These are phyloP conservation scores for Rachicladosporium sp. DNA, from an alignment of 2,329 filamentous ascomycete genomes.

Conservation along the genomic window DNA sequence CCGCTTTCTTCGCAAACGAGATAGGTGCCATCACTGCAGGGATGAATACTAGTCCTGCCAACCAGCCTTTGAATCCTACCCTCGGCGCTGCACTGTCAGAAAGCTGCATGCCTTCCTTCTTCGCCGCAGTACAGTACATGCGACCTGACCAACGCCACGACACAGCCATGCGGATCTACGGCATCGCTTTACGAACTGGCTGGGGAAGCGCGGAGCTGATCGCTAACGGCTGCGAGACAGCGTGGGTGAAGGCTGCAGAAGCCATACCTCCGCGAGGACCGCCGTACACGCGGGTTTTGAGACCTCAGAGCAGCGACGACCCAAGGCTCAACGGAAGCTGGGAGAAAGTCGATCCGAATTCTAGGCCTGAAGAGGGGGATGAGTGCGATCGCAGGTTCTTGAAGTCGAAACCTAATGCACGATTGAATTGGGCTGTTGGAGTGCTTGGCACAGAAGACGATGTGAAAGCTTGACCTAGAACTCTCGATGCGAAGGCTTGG, in stretches of 20 bases:
- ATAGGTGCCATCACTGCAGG: constrained; percentile 75
- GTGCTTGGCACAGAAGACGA: constrained; percentile 68
- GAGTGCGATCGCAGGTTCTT: constrained; percentile 40
- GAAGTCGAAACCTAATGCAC: constrained; percentile 49
- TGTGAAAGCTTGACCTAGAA: constrained; percentile 26
- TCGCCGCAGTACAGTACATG: constrained; percentile 70
- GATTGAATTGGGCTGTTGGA: constrained; percentile 65
- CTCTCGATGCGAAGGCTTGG: no score
- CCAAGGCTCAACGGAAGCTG: constrained; percentile 21
- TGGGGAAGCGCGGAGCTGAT: constrained; percentile 78
- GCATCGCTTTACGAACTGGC: constrained; percentile 68
- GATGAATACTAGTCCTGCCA: constrained; percentile 36
- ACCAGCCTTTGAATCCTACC: constrained; percentile 56
- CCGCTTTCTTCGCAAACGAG: constrained; percentile 56
- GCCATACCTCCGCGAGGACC: constrained; percentile 55
- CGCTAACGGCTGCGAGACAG: constrained; percentile 69
- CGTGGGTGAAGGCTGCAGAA: constrained; percentile 65
- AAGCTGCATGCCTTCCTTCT: constrained; percentile 69
- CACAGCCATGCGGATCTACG: constrained; percentile 60
- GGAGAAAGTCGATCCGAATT: constrained; percentile 17
- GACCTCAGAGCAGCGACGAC: constrained; percentile 16
- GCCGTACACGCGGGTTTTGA: constrained; percentile 45
- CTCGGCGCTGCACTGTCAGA: constrained; percentile 76
- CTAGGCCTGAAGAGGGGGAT: constrained; percentile 14
- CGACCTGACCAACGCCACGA: constrained; percentile 62